Conservation (phyloP, 192 early-diverging fungal species). For the Entomortierella chlamydospora region DNA sequence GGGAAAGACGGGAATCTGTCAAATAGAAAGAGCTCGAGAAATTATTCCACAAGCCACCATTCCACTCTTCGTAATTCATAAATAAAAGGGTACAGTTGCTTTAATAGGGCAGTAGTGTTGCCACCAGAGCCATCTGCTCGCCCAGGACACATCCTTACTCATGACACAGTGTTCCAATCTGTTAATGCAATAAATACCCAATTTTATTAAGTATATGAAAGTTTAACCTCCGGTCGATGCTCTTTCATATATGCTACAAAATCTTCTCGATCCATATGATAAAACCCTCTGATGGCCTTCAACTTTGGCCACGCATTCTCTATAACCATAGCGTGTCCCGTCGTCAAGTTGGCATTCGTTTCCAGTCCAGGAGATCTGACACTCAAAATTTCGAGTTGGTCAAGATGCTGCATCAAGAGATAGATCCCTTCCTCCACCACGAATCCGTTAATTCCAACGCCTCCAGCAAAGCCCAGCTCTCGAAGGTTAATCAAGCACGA, state of each 20-base stretch:
- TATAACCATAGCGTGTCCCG: neutral
- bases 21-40: no score
- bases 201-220: no score
- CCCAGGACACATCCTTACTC: no score
- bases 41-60: no score
- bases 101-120: no score
- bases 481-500: neutral
- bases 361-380: neutral
- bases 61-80: no score
- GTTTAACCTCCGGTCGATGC: neutral
- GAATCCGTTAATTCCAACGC: neutral
- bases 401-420: neutral
- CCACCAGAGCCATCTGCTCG: no score
- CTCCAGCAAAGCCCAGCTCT: neutral
- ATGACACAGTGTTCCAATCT: no score
- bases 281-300: neutral
- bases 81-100: no score
- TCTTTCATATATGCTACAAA: neutral
- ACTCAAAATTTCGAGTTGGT: neutral
- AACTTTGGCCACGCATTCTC: neutral
- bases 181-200: no score
- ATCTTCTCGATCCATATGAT: conserved; percentile 1
- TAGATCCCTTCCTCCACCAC: neutral
- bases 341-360: neutral
- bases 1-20: no score